phyloP scores from a whole-genome alignment of 75 land plant species.

The Selaginella tamariscina region DNA sequence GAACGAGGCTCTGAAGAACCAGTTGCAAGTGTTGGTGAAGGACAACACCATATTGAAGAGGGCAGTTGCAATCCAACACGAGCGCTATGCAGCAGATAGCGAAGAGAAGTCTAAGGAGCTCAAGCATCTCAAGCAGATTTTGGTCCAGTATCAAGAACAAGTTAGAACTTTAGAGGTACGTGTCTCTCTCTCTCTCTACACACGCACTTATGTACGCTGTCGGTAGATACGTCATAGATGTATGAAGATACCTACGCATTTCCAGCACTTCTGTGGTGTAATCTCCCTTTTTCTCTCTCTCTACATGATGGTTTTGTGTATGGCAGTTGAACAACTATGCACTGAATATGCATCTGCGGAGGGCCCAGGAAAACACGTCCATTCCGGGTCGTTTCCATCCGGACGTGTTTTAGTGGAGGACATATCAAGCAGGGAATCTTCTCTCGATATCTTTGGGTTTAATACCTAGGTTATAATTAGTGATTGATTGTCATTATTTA shows the following conservation, averaged over 20 bases:
- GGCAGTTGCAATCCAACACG: conserved; percentile 92
- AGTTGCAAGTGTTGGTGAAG: conserved; percentile 48
- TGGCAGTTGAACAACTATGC: conserved; percentile 71
- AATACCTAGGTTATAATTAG: not conserved
- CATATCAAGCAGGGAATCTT: not conserved
- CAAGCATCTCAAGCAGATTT: conserved; percentile 65
- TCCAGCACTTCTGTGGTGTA: not conserved
- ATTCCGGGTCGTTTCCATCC: conserved; percentile 75
- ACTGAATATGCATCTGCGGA: conserved; percentile 54
- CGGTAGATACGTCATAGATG: no score
- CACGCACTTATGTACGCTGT: no score
- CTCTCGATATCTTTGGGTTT: not conserved
- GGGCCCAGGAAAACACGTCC: conserved; percentile 67
- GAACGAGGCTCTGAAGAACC: conserved; percentile 53
- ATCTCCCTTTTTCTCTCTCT: not conserved
- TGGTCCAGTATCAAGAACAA: conserved; percentile 81
- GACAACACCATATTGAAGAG: conserved; percentile 77
- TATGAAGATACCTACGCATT: not conserved
- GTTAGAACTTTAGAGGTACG: conserved; percentile 65
- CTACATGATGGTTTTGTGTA: conserved; percentile 5
- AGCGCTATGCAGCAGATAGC: conserved; percentile 55
- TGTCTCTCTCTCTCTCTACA: not conserved
- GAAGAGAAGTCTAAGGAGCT: conserved; percentile 57
- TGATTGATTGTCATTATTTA: no score
- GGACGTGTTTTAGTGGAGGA: conserved; percentile 44